Base-by-base conservation (phyloP, 176 grass and related monocot genomes). In the Rhipidocladum racemiflorum region DNA sequence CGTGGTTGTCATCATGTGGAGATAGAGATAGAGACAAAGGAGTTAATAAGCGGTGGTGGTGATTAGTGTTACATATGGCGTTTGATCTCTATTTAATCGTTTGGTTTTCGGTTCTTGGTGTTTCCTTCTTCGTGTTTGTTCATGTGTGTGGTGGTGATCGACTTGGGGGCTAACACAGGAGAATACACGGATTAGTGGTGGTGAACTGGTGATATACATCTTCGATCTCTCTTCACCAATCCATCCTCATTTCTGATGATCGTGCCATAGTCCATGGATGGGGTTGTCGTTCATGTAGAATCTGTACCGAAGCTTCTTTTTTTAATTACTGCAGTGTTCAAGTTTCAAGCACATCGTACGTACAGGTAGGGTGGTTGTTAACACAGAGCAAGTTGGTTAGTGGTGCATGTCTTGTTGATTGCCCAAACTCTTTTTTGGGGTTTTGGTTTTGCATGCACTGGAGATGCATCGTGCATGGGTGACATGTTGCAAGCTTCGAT, bases 61-160 rank as follows among this genome's bases (percentile, higher is more conserved):
- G 67, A 79, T 86, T 87, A 90, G 88, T 86, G 84, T 83, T 82
- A 83, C 83, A 86, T 90, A 90, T 90, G 79, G 73, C 51, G 49
- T 86, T 74, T 87, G 44, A 78, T 90, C 68, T 78, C 73, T 90
- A 45, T 61, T 68, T 62, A 62, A 34, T 75, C 24, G 20, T 35
- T 63, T 77, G 72, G 20, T 68, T 60, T 86, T 70, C 70, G 11
- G 7, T 83, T 86, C 66, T 67, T 78, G 72, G 72, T 66, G 73
- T 81, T 72, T 12, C 62, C 50, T 72, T 66, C 75, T 78, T 66
- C 11, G 21, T 68, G 61, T 76, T 84, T 87, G 85, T 86, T 83
- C 88, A 85, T 85, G 88, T 51, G 59, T 90, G 79, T 83, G 78
- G 32, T 30, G 30, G 59, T 35, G 27, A 78, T 90, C 88, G 57